Conservation (phyloP, 345 rosid genomes). For the Ceriops zippeliana region DNA sequence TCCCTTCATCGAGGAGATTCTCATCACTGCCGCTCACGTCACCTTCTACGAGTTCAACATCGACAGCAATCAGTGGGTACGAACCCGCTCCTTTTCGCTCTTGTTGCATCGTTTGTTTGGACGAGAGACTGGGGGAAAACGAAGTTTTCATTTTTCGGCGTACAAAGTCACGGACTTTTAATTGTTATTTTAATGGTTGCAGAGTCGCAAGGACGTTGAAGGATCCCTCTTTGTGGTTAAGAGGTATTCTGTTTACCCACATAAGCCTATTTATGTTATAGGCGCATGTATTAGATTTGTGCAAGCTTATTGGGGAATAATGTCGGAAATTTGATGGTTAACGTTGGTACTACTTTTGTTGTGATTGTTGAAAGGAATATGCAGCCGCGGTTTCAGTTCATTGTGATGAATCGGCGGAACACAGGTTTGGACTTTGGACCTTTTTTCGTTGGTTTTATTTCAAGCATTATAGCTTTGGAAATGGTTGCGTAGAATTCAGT, state of each 20-base stretch:
- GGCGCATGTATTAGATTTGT: no score
- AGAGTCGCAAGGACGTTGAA: conserved; percentile 79
- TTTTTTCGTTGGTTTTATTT: no score
- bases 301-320: no score
- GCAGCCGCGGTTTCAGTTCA: conserved; percentile 71
- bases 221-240: conserved; percentile 73
- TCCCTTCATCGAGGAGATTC: conserved; percentile 65
- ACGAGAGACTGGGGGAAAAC: neutral
- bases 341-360: neutral
- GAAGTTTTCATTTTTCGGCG: neutral
- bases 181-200: conserved; percentile 10
- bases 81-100: conserved; percentile 9
- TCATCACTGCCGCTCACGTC: conserved; percentile 72
- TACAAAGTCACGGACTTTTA: neutral
- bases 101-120: neutral
- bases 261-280: neutral
- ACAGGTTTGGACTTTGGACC: conserved; percentile 35
- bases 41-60: conserved; percentile 72
- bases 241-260: conserved; percentile 33
- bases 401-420: conserved; percentile 66
- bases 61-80: conserved; percentile 65
- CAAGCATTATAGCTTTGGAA: neutral
- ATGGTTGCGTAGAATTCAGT: neutral
- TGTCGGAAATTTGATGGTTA: neutral
- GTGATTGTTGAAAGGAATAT: conserved; percentile 41